phyloP scores from a whole-genome alignment of 441 rosid species.

The Aleurites moluccanus region DNA sequence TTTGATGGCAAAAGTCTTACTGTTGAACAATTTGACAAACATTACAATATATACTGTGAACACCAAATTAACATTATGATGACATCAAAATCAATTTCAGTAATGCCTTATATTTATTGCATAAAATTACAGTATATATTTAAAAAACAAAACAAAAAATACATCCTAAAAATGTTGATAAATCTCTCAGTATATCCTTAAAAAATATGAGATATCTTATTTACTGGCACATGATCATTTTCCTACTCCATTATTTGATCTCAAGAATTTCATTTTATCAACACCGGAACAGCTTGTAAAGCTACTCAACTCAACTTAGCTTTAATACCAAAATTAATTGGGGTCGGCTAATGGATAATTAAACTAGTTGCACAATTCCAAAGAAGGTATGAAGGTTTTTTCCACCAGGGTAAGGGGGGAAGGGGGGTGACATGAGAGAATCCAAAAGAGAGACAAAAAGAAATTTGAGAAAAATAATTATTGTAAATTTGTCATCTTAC shows the following conservation, averaged over 20 bases:
- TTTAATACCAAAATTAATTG: too few species aligned
- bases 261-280: neutral
- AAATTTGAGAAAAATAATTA: neutral
- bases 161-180: neutral
- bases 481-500: neutral
- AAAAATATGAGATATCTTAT: neutral
- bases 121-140: neutral
- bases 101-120: neutral
- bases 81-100: slow-evolving; percentile 7
- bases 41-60: neutral
- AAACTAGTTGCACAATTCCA: neutral
- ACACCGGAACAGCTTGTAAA: neutral
- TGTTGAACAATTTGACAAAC: neutral
- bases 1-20: slow-evolving; percentile 5
- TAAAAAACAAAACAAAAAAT: neutral
- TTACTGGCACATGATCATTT: neutral
- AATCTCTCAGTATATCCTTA: neutral
- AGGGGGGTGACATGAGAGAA: neutral
- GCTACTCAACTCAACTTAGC: too few species aligned
- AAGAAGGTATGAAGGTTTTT: neutral
- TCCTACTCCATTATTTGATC: neutral
- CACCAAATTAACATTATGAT: neutral
- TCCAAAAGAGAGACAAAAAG: neutral
- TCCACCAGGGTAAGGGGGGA: too few species aligned
- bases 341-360: neutral